These are phyloP conservation scores for Yamadazyma laniorum DNA, from an alignment of 805 yeast species.

Conservation along the genomic window DNA sequence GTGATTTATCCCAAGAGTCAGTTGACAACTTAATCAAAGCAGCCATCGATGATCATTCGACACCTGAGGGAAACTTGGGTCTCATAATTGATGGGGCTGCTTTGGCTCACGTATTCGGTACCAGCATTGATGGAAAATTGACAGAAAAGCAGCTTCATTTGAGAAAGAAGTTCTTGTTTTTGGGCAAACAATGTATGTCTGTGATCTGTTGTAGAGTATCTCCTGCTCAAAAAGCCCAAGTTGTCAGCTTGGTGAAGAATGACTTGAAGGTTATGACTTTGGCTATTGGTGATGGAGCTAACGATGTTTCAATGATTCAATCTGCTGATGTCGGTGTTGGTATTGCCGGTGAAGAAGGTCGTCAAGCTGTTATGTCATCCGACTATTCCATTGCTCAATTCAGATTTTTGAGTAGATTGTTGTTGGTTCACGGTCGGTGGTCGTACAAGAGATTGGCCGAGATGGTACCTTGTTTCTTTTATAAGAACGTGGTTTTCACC, in stretches of 20 bases:
- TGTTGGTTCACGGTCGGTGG: constrained; percentile 84
- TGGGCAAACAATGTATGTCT: constrained; percentile 73
- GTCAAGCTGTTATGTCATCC: constrained; percentile 84
- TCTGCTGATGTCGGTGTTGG: constrained; percentile 85
- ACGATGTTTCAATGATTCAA: constrained; percentile 86
- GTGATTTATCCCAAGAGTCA: constrained; percentile 38
- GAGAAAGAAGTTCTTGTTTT: constrained; percentile 55
- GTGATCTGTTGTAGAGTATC: constrained; percentile 85
- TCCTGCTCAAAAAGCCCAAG: constrained; percentile 78
- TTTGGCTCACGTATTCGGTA: constrained; percentile 41
- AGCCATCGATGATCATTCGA: constrained; percentile 61
- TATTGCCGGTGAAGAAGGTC: constrained; percentile 83
- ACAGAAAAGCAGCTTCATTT: constrained; percentile 14
- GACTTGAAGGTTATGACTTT: constrained; percentile 70
- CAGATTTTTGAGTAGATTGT: constrained; percentile 59
- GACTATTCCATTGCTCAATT: constrained; percentile 84
- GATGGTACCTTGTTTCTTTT: constrained; percentile 77
- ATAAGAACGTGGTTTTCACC: constrained; percentile 73
- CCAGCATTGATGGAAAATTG: constrained; percentile 23
- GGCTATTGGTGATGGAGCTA: constrained; percentile 85
- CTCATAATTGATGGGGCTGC: constrained; percentile 73
- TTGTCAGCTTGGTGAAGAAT: constrained; percentile 64
- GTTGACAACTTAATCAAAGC: constrained; percentile 51
- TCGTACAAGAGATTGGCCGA: constrained; percentile 71
- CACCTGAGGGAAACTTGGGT: constrained; percentile 59